Conservation (phyloP, 2,329 filamentous ascomycete genomes). For the Penicillium rolfsii region DNA sequence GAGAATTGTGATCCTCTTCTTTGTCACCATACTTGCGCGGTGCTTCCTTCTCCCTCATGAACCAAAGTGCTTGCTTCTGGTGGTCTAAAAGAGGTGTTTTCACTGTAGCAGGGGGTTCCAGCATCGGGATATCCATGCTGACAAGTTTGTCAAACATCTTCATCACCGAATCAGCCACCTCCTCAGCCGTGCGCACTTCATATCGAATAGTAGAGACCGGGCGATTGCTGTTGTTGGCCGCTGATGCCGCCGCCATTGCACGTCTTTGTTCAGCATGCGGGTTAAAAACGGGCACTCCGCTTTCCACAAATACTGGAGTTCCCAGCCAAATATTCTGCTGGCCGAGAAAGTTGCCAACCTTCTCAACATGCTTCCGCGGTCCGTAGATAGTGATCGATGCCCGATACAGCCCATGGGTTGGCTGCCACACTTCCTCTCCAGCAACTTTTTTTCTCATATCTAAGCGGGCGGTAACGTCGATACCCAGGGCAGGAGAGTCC, state of each 20-base stretch:
- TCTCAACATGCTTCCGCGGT: slow-evolving; percentile 64
- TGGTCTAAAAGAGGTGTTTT: slow-evolving; percentile 74
- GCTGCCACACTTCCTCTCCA: slow-evolving; percentile 66
- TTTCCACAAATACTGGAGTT: slow-evolving; percentile 66
- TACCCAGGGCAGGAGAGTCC: slow-evolving; percentile 63
- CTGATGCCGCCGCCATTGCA: slow-evolving; percentile 40
- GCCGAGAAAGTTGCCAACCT: slow-evolving; percentile 69
- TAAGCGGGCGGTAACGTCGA: slow-evolving; percentile 75
- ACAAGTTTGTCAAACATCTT: slow-evolving; percentile 85
- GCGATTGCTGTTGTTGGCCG: slow-evolving; percentile 28
- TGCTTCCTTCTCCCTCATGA: slow-evolving; percentile 79
- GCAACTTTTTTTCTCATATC: slow-evolving; percentile 65
- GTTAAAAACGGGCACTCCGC: slow-evolving; percentile 73
- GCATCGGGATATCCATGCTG: slow-evolving; percentile 72
- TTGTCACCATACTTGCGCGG: slow-evolving; percentile 61
- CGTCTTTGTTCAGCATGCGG: slow-evolving; percentile 65
- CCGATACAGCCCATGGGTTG: slow-evolving; percentile 63
- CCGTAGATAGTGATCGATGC: slow-evolving; percentile 81
- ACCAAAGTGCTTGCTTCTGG: slow-evolving; percentile 87
- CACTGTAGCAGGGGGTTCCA: slow-evolving; percentile 66
- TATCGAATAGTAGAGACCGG: slow-evolving; percentile 33
- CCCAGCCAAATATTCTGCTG: slow-evolving; percentile 69
- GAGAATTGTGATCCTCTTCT: slow-evolving; percentile 67
- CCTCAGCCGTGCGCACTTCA: slow-evolving; percentile 72
- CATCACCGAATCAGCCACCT: slow-evolving; percentile 81